Conservation (phyloP, 805 yeast species). For the Alloascoidea africana region DNA sequence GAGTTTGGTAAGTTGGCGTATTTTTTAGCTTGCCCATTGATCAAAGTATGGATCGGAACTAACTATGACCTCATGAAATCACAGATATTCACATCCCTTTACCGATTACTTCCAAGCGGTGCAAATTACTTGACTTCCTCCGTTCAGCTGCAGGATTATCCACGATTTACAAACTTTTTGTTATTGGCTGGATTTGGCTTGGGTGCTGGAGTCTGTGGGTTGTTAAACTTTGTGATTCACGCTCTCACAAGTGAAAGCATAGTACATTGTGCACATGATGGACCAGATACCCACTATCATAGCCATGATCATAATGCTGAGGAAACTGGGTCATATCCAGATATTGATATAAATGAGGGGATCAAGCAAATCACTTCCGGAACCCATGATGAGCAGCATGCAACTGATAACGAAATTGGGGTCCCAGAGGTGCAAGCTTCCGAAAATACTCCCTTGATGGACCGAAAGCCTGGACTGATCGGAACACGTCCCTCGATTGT, state of each 20-base stretch:
- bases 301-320: conserved; percentile 9
- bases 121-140: conserved; percentile 25
- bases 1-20: conserved; percentile 45
- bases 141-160: conserved; percentile 11
- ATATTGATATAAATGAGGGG: conserved; percentile 7
- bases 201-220: conserved; percentile 49
- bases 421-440: too few relatives aligned
- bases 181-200: conserved; percentile 30
- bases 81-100: conserved; percentile 52
- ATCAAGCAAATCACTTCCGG: conserved; percentile 2
- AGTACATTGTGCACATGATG: conserved; percentile 71
- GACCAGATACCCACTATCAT: conserved; percentile 17
- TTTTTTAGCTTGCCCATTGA: neutral
- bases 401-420: too few relatives aligned
- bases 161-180: conserved; percentile 18
- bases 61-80: too few relatives aligned
- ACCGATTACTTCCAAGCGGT: conserved; percentile 63
- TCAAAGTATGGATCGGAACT: too few relatives aligned
- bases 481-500: too few relatives aligned
- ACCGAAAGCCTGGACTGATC: too few relatives aligned
- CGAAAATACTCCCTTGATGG: too few relatives aligned
- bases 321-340: conserved; percentile 11
- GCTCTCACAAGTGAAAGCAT: conserved; percentile 64
- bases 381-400: conserved; percentile 2
- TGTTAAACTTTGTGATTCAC: conserved; percentile 55